These are phyloP conservation scores for Mucor mucedo DNA, from an alignment of 371 early-diverging fungal species.

Conservation along the genomic window DNA sequence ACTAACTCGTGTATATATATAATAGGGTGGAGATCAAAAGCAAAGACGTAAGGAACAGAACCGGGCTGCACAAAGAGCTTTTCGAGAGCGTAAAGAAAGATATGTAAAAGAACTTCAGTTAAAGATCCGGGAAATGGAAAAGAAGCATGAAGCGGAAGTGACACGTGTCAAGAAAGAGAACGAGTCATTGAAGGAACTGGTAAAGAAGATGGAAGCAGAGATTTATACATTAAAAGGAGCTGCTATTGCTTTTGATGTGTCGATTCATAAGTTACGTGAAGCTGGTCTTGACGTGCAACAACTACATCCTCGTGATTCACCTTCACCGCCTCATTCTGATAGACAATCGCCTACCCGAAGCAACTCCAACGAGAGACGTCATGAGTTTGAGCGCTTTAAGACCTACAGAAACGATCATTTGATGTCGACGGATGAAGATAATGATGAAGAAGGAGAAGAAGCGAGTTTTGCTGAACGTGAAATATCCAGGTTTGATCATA, in stretches of 20 bases:
- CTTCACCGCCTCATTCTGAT: constrained; percentile 8
- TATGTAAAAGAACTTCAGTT: constrained; percentile 67
- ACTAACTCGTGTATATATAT: not conserved
- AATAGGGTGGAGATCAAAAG: constrained; percentile 26
- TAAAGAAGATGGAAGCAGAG: constrained; percentile 55
- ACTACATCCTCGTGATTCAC: not conserved
- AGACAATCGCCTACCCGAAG: constrained; percentile 10
- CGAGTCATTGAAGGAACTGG: constrained; percentile 26
- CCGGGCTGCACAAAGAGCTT: constrained; percentile 72
- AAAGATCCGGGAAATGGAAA: constrained; percentile 27
- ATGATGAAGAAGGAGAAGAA: constrained; percentile 8
- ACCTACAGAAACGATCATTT: not conserved
- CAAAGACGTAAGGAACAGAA: constrained; percentile 71
- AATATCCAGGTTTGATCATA: constrained; percentile 23
- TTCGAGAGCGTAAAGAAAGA: constrained; percentile 71
- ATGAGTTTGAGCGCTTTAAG: not conserved
- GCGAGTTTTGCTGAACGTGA: constrained; percentile 26
- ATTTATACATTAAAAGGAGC: constrained; percentile 39
- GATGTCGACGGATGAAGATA: constrained; percentile 13
- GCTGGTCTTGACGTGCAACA: constrained; percentile 25
- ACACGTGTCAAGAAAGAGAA: constrained; percentile 25
- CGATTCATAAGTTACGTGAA: constrained; percentile 28
- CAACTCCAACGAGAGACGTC: not conserved
- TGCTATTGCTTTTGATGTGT: constrained; percentile 31
- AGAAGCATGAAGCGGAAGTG: constrained; percentile 16